phyloP scores from a whole-genome alignment of 345 rosid species.

The Atalantia buxifolia region DNA sequence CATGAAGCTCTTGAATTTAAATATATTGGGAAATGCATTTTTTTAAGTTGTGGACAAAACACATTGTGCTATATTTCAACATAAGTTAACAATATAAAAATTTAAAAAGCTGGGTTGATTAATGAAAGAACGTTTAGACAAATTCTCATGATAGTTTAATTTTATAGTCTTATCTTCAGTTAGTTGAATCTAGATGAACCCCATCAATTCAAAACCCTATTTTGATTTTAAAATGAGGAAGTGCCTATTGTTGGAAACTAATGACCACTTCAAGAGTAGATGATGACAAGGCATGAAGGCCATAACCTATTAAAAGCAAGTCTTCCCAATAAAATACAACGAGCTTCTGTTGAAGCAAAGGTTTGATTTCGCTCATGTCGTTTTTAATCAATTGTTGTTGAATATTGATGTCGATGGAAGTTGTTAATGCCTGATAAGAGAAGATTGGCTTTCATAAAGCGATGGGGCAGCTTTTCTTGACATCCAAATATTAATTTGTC shows the following conservation, averaged over 20 bases:
- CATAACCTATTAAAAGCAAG: constrained; percentile 12
- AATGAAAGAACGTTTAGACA: not conserved
- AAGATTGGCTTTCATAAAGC: not conserved
- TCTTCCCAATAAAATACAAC: not conserved
- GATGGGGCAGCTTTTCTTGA: not conserved
- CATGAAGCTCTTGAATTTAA: too few relatives aligned
- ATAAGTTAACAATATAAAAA: not conserved
- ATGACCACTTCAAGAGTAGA: constrained; percentile 13
- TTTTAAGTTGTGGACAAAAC: not conserved
- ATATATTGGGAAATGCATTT: too few relatives aligned
- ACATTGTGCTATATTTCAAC: not conserved
- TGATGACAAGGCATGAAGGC: constrained; percentile 6
- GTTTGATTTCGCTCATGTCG: constrained; percentile 3
- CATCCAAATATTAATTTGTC: constrained; percentile 11
- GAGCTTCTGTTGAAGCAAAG: not conserved
- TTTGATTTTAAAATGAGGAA: not conserved
- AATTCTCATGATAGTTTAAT: not conserved
- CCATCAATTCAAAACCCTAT: not conserved
- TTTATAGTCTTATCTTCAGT: not conserved
- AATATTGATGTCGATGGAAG: constrained; percentile 14
- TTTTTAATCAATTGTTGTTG: not conserved
- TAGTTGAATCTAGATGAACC: constrained; percentile 12
- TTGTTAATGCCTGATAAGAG: not conserved
- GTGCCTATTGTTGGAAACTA: not conserved
- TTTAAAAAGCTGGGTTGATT: not conserved